Conservation (phyloP, 148 eudicot species). For the Spergularia marina region DNA sequence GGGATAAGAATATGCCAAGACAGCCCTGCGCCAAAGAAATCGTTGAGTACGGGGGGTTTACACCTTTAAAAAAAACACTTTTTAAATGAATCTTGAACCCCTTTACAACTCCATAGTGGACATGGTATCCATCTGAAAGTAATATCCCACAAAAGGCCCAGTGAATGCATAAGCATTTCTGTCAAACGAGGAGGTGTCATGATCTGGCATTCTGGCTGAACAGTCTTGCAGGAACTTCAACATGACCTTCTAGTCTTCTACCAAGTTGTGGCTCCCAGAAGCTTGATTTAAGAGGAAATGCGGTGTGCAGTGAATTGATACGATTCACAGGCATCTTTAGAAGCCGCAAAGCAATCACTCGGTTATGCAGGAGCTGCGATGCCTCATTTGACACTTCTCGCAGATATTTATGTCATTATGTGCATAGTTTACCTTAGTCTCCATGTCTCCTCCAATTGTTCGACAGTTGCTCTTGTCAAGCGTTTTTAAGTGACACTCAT, state of each 20-base stretch:
- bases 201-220: background rate
- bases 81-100: constrained; percentile 23
- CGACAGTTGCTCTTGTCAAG: background rate
- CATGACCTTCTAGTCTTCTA: background rate
- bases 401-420: too few relatives aligned
- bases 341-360: background rate
- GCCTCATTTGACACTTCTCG: background rate
- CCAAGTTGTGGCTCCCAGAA: background rate
- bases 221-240: constrained; percentile 7
- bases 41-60: constrained; percentile 59
- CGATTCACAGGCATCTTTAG: background rate
- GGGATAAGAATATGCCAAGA: constrained; percentile 44
- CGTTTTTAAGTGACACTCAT: background rate
- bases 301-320: background rate
- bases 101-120: constrained; percentile 26
- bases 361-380: background rate
- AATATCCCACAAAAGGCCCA: background rate
- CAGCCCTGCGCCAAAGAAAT: constrained; percentile 85
- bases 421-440: background rate
- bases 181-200: background rate
- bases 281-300: background rate
- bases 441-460: background rate
- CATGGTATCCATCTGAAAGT: constrained; percentile 28
- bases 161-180: background rate
- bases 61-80: constrained; percentile 33